phyloP scores from a whole-genome alignment of 208 protist species.

The Trypanosomatidae sp. region DNA sequence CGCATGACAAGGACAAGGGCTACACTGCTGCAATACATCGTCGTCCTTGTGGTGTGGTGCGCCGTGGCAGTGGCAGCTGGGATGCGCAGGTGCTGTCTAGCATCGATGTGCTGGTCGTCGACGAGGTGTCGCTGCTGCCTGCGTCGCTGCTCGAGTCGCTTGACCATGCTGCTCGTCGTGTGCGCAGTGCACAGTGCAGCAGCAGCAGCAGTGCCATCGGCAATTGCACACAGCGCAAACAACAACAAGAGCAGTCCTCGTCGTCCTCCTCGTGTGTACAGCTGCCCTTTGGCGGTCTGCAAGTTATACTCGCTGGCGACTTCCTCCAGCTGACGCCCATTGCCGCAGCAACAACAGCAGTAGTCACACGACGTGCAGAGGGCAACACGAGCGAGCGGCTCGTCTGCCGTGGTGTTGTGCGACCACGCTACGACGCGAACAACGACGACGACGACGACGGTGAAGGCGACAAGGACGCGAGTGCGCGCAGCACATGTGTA shows the following conservation, averaged over 20 bases:
- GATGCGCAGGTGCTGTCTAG: constrained; percentile 1
- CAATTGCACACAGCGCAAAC: too few relatives aligned
- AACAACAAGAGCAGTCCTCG: too few relatives aligned
- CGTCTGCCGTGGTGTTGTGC: not conserved
- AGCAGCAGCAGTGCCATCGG: too few relatives aligned
- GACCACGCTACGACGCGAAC: not conserved
- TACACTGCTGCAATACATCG: not conserved
- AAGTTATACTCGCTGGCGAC: constrained; percentile 86
- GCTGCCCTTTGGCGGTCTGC: constrained; percentile 88
- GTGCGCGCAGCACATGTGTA: too few relatives aligned
- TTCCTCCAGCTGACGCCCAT: constrained; percentile 88
- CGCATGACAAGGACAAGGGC: not conserved
- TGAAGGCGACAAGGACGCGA: not conserved
- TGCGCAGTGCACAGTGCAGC: too few relatives aligned
- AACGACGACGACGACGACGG: not conserved
- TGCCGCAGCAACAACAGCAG: not conserved
- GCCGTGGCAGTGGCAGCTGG: constrained; percentile 3
- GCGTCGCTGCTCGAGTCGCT: constrained; percentile 66
- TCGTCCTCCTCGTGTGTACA: not conserved
- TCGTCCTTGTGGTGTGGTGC: too few relatives aligned
- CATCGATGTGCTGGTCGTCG: constrained; percentile 56
- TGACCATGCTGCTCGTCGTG: constrained; percentile 50
- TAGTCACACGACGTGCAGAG: not conserved
- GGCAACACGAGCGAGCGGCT: not conserved
- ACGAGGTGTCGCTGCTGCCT: constrained; percentile 89